Conservation (phyloP, 2,329 filamentous ascomycete genomes). For the Ophiostoma sp. region DNA sequence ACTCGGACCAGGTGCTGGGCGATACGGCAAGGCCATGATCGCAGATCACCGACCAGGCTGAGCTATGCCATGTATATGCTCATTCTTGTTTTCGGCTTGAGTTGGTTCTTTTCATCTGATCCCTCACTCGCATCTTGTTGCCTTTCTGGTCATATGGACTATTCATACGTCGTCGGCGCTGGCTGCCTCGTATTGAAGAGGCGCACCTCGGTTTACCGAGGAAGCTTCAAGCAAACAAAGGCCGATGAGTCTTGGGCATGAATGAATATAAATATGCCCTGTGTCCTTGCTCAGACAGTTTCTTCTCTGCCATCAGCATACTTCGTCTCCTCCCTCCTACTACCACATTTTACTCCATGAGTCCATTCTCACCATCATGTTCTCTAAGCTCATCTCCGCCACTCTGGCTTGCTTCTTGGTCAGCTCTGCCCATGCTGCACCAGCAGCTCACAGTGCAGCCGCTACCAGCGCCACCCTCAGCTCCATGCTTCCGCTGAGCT, state of each 20-base stretch:
- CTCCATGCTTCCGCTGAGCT: slow-evolving; percentile 28
- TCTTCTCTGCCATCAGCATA: not conserved
- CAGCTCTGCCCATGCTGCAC: not conserved
- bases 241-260: no score
- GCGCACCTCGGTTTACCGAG: not conserved
- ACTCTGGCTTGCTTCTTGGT: not conserved
- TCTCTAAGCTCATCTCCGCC: not conserved
- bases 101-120: not conserved
- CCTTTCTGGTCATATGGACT: not conserved
- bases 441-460: not conserved
- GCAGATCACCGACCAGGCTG: not conserved
- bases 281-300: no score
- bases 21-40: no score
- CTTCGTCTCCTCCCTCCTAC: not conserved
- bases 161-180: not conserved
- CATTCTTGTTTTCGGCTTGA: not conserved
- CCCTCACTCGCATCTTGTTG: not conserved
- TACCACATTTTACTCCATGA: not conserved
- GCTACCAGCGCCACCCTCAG: not conserved
- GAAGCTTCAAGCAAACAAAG: not conserved
- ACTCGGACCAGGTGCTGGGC: not conserved
- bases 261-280: not conserved
- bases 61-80: not conserved
- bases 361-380: not conserved
- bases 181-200: not conserved